phyloP scores from a whole-genome alignment of 2,329 filamentous ascomycete genomes.

The Epichloe amarillans region DNA sequence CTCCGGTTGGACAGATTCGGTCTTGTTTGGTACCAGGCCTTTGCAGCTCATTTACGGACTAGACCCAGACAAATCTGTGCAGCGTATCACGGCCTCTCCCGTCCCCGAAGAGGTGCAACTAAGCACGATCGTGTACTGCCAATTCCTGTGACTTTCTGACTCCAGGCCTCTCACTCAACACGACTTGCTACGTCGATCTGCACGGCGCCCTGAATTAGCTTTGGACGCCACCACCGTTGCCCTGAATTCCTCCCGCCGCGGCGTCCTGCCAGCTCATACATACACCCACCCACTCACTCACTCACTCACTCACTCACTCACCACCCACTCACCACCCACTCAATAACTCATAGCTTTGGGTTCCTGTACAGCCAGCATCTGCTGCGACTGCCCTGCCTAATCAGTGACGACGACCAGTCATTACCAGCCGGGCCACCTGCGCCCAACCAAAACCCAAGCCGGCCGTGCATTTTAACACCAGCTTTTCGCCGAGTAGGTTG shows the following conservation, averaged over 20 bases:
- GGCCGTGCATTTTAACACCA: constrained; percentile 20
- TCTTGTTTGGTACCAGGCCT: constrained; percentile 11
- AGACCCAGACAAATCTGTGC: constrained; percentile 12
- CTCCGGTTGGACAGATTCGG: constrained; percentile 22
- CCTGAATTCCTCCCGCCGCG: constrained; percentile 21
- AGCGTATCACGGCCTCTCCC: constrained; percentile 1
- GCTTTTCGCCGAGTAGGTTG: constrained; percentile 14
- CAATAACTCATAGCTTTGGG: constrained; percentile 45
- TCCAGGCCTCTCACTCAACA: background rate
- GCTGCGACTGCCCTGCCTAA: constrained; percentile 28
- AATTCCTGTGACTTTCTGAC: background rate
- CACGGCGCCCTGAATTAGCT: constrained; percentile 44
- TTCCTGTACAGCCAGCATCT: constrained; percentile 30
- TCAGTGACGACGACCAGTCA: constrained; percentile 21
- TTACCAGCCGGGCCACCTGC: constrained; percentile 21
- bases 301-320: constrained; percentile 40
- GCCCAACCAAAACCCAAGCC: constrained; percentile 31
- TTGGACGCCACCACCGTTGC: constrained; percentile 25
- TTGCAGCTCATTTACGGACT: constrained; percentile 5
- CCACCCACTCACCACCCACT: constrained; percentile 38
- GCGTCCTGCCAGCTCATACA: constrained; percentile 44
- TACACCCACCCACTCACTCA: constrained; percentile 40
- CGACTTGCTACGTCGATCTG: constrained; percentile 34
- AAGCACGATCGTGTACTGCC: background rate
- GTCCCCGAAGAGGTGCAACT: background rate